phyloP scores from a whole-genome alignment of 305 asterid genomes.

The Fraxinus baroniana region DNA sequence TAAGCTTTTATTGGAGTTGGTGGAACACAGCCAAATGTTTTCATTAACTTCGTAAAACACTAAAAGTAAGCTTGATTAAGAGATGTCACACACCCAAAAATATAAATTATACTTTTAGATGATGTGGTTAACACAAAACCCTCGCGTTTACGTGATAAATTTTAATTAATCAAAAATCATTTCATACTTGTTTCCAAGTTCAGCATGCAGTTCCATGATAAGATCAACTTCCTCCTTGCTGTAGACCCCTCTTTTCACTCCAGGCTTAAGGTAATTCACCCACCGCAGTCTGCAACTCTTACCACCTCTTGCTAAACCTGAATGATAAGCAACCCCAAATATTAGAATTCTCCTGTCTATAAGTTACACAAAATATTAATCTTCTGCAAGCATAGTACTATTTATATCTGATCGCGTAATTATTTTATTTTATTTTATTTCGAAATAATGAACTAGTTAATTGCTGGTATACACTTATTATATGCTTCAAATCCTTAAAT shows the following conservation, averaged over 20 bases:
- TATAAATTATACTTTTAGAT: not conserved
- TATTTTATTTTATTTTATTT: too few relatives aligned
- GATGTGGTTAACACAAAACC: too few relatives aligned
- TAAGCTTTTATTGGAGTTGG: not conserved
- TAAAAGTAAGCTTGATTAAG: too few relatives aligned
- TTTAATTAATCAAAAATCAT: constrained; percentile 5
- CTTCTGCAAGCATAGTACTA: not conserved
- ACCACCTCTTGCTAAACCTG: constrained; percentile 35
- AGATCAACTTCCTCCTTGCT: constrained; percentile 26
- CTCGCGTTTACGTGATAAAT: not conserved
- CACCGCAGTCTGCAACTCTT: not conserved
- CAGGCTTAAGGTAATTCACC: not conserved
- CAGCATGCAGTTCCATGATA: constrained; percentile 15
- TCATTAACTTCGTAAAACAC: not conserved
- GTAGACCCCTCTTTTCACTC: constrained; percentile 22
- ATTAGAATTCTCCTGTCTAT: not conserved
- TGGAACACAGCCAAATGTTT: not conserved
- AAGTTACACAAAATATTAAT: not conserved
- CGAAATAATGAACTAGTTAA: not conserved
- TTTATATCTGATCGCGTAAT: not conserved
- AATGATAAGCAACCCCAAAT: not conserved
- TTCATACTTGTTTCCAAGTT: constrained; percentile 22
- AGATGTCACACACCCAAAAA: not conserved
- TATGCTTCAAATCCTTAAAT: not conserved
- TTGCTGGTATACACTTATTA: not conserved